A percentile compares a stretch with the other conserved stretches of the same genome.
These are phyloP conservation scores for Hyparrhenia diplandra DNA, from an alignment of 176 grass and related monocot species.

Conservation along the genomic window DNA sequence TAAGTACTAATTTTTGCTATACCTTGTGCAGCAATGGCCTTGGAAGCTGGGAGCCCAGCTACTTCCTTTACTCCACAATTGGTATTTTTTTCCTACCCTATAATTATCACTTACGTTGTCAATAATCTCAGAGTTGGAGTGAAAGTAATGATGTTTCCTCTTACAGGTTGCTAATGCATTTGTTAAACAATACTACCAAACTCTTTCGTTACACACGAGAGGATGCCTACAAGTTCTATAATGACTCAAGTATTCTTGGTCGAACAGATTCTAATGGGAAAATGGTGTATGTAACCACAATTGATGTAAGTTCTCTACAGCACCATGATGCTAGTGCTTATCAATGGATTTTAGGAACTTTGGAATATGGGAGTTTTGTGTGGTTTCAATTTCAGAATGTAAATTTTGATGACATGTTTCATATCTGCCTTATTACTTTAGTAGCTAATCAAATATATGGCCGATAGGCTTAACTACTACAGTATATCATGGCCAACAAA, in stretches of 20 bases:
- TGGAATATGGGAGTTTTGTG: background rate
- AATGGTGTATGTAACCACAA: slow-evolving; percentile 58
- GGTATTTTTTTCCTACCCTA: slow-evolving; percentile 14
- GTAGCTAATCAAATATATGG: background rate
- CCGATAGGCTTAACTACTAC: background rate
- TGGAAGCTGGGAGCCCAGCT: background rate
- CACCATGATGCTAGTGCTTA: background rate
- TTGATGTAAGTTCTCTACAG: slow-evolving; percentile 44
- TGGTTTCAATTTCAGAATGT: background rate
- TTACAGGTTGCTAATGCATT: slow-evolving; percentile 78
- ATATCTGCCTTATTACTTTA: background rate
- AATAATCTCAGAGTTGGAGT: background rate
- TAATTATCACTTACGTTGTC: background rate
- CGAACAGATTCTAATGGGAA: slow-evolving; percentile 64
- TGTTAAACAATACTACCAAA: slow-evolving; percentile 74
- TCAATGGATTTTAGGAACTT: background rate
- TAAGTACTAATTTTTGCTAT: background rate
- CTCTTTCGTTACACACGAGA: slow-evolving; percentile 51
- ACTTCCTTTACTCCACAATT: background rate
- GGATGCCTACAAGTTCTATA: slow-evolving; percentile 67
- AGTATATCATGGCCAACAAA: background rate
- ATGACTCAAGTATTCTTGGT: slow-evolving; percentile 64
- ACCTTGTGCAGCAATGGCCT: slow-evolving; percentile 32
- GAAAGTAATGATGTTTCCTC: background rate
- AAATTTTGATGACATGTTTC: background rate